phyloP scores from a whole-genome alignment of 1,284 basidiomycete genomes.

The Thecaphora thlaspeos region DNA sequence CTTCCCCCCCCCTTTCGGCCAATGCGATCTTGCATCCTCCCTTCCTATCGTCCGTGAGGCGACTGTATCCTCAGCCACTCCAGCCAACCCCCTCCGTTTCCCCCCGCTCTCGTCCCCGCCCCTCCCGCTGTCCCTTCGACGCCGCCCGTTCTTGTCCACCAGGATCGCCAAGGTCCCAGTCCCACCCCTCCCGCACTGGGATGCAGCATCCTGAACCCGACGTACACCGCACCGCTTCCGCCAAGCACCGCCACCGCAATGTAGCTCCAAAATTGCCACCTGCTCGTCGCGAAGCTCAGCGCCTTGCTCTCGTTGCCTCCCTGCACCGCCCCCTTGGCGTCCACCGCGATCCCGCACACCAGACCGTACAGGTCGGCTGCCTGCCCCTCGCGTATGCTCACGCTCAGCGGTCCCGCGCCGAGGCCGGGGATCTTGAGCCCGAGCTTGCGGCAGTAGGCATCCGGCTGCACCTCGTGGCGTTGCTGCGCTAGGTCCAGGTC shows the following conservation, averaged over 20 bases:
- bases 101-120: too few relatives aligned
- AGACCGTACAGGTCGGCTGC: slow-evolving; percentile 85
- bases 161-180: slow-evolving; percentile 1
- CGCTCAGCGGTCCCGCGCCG: slow-evolving; percentile 49
- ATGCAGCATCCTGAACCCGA: slow-evolving; percentile 29
- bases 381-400: slow-evolving; percentile 71
- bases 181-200: slow-evolving; percentile 30
- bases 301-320: slow-evolving; percentile 30
- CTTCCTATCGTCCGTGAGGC: too few relatives aligned
- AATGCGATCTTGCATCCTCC: too few relatives aligned
- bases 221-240: slow-evolving; percentile 29
- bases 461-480: slow-evolving; percentile 95
- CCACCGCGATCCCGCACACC: slow-evolving; percentile 72
- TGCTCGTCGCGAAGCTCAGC: slow-evolving; percentile 29
- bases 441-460: slow-evolving; percentile 69
- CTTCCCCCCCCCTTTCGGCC: too few relatives aligned
- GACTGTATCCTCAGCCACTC: too few relatives aligned
- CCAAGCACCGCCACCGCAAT: slow-evolving; percentile 28
- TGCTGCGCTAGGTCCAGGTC: slow-evolving; percentile 82
- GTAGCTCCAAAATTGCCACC: slow-evolving; percentile 34
- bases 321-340: slow-evolving; percentile 50
- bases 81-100: too few relatives aligned
- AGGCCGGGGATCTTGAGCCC: slow-evolving; percentile 49
- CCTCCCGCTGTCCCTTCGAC: too few relatives aligned
- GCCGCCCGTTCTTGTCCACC: too few relatives aligned